Conservation (phyloP, 2,329 filamentous ascomycete genomes). For the Microdochium nivale region DNA sequence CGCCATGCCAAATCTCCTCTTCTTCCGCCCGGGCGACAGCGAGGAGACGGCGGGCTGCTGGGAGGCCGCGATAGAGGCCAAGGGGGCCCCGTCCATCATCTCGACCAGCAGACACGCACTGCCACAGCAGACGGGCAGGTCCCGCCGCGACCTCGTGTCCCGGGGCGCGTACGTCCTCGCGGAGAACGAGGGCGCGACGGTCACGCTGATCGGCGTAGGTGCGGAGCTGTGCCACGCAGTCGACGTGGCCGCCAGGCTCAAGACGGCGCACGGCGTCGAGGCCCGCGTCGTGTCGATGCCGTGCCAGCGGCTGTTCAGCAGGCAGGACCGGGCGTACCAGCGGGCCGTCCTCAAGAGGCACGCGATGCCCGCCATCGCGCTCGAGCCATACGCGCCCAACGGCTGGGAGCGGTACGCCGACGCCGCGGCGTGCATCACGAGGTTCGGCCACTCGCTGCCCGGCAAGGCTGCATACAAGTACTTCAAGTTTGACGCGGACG, state of each 20-base stretch:
- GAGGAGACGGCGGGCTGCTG: constrained; percentile 51
- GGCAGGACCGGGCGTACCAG: constrained; percentile 33
- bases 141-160: constrained; percentile 5
- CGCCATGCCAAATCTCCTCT: constrained; percentile 53
- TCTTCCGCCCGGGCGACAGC: constrained; percentile 50
- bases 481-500: constrained; percentile 42
- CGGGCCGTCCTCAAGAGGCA: constrained; percentile 33
- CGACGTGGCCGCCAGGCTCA: constrained; percentile 26
- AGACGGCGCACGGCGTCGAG: constrained; percentile 23
- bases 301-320: constrained; percentile 33
- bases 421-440: constrained; percentile 42
- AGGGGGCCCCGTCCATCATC: constrained; percentile 29
- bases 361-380: constrained; percentile 41
- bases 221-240: constrained; percentile 32
- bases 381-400: constrained; percentile 50
- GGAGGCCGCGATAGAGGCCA: constrained; percentile 32
- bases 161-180: constrained; percentile 26
- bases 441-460: constrained; percentile 47
- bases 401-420: constrained; percentile 55
- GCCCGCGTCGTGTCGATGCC: constrained; percentile 34
- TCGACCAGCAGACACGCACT: constrained; percentile 32
- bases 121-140: constrained; percentile 13
- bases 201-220: constrained; percentile 29
- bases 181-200: constrained; percentile 21
- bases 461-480: constrained; percentile 44